Base-by-base conservation (phyloP, 2,329 filamentous ascomycete species). In the Blumeria graminis region DNA sequence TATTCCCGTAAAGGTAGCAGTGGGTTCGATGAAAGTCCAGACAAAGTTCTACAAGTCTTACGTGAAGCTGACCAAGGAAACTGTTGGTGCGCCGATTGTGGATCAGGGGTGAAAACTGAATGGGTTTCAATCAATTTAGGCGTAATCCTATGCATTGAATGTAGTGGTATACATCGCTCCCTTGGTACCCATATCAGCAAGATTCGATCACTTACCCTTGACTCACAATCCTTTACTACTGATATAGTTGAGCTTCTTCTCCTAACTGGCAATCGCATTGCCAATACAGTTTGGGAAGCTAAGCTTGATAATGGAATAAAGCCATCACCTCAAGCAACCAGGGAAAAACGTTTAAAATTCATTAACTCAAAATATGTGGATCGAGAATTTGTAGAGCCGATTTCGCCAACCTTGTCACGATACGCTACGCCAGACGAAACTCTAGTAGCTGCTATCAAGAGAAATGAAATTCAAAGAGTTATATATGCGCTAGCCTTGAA, bases 121-220 rank as follows among this genome's bases (percentile, higher is more conserved):
- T 98, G 92, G 92, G 92, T 96, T 33, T 96, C 92, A 0, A 94
- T 98, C 70, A 98, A 98, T 64, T 75, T 98, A 4, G 92, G 86
- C 50, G 94, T 98, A 58, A 82, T 98, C 56, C 76, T 98, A 18
- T 98, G 92, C 71, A 95, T 95, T 66, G 90, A 98, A 69, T 98
- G 92, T 70, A 94, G 89, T 66, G 92, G 92, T 60, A 95, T 98
- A 59, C 92, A 98, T 69, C 81, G 92, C 45, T 96, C 90, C 0
- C 76, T 98, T 3, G 92, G 92, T 11, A 98, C 92, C 1, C 92
- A 98, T 68, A 95, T 98, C 65, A 94, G 88, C 69, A 98, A 98
- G 71, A 81, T 98, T 43, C 84, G 92, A 56, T 96, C 92, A 11
- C 76, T 98, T 45, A 98, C 92, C 0, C 76, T 98, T 45, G 92